These are phyloP conservation scores for Chrysanthemum seticuspe DNA, from an alignment of 129 eudicot species.

Conservation along the genomic window DNA sequence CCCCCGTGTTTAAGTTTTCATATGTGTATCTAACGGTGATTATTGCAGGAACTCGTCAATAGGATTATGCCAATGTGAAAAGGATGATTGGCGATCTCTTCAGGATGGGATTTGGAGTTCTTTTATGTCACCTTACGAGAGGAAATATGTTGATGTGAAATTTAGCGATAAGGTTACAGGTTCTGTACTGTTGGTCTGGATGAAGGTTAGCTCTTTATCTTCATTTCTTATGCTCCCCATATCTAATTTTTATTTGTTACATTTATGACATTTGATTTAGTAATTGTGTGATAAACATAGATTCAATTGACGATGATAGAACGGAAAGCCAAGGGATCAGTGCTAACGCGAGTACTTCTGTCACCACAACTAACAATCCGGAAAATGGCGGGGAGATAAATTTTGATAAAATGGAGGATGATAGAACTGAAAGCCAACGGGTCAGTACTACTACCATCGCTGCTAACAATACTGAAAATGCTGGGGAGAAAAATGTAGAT, in stretches of 20 bases:
- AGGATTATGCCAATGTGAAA: slow-evolving; percentile 69
- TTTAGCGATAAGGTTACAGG: slow-evolving; percentile 52
- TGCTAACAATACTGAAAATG: no score
- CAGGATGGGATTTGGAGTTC: slow-evolving; percentile 67
- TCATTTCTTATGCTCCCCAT: not conserved
- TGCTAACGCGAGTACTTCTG: no score
- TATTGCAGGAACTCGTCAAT: slow-evolving; percentile 68
- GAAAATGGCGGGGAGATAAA: no score
- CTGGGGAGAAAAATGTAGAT: no score
- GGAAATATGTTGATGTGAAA: slow-evolving; percentile 72
- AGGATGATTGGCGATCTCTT: slow-evolving; percentile 66
- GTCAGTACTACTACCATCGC: no score
- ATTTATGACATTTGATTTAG: slow-evolving; percentile 9
- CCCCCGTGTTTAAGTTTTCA: not conserved
- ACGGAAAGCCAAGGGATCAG: no score
- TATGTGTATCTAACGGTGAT: not conserved
- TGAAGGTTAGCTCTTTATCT: slow-evolving; percentile 49
- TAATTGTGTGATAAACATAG: slow-evolving; percentile 8
- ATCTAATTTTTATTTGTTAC: not conserved
- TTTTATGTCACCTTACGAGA: slow-evolving; percentile 68
- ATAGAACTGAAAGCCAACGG: no score
- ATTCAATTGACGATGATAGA: no score
- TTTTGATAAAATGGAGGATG: no score
- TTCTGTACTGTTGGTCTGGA: slow-evolving; percentile 56
- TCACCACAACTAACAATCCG: no score